These are phyloP conservation scores for Volutella citrinella DNA, from an alignment of 2,329 filamentous ascomycete species.

Conservation along the genomic window DNA sequence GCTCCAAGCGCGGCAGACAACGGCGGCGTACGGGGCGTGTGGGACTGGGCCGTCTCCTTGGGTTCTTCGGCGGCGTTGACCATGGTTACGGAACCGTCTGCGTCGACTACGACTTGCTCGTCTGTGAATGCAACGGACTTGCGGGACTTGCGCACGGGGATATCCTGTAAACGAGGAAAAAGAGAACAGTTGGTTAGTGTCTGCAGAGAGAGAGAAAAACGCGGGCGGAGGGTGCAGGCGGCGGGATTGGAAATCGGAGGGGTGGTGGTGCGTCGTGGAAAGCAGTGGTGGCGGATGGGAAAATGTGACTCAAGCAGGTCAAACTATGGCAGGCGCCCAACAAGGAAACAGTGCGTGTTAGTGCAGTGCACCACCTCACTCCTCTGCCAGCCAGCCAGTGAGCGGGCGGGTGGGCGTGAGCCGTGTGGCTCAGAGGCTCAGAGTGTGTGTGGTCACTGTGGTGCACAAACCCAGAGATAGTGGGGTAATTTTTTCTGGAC, in stretches of 20 bases:
- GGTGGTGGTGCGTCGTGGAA: slow-evolving; percentile 7
- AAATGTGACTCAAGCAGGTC: slow-evolving; percentile 27
- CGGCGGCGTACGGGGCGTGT: slow-evolving; percentile 66
- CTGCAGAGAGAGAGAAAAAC: no score
- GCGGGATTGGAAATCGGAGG: slow-evolving; percentile 2
- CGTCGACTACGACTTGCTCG: slow-evolving; percentile 82
- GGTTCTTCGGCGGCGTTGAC: slow-evolving; percentile 70
- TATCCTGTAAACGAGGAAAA: slow-evolving; percentile 19
- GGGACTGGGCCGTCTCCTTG: slow-evolving; percentile 78
- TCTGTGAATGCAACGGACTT: slow-evolving; percentile 95
- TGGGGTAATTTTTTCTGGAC: slow-evolving; percentile 18
- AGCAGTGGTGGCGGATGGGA: slow-evolving; percentile 22
- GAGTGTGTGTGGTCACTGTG: slow-evolving; percentile 5
- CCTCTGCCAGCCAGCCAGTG: no score
- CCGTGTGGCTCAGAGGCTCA: not conserved
- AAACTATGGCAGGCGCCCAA: slow-evolving; percentile 14
- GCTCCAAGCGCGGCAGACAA: slow-evolving; percentile 52
- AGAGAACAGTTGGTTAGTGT: slow-evolving; percentile 17
- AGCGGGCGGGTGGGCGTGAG: no score
- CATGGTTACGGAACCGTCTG: slow-evolving; percentile 81
- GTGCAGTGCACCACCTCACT: no score
- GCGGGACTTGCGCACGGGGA: slow-evolving; percentile 66
- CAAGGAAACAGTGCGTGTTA: slow-evolving; percentile 20
- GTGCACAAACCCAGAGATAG: slow-evolving; percentile 7
- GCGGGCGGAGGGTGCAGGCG: no score